phyloP scores from a whole-genome alignment of 257 asterid genomes.

The Solanum sitiens region DNA sequence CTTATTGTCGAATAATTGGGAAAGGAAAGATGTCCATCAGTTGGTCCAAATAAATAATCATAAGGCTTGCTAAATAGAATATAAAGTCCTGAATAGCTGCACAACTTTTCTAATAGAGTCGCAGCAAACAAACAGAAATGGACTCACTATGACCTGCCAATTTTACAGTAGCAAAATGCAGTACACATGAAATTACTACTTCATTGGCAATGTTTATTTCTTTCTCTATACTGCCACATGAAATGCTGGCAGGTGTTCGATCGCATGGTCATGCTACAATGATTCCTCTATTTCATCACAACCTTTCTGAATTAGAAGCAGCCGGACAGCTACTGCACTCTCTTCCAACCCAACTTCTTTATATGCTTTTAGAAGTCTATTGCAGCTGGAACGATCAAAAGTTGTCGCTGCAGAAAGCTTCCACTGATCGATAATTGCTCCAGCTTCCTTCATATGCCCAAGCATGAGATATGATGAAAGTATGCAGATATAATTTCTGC shows the following conservation, averaged over 20 bases:
- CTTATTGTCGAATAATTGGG: not conserved
- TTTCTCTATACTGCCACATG: not conserved
- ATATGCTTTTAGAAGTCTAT: conserved; percentile 36
- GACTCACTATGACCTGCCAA: not conserved
- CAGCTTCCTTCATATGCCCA: conserved; percentile 61
- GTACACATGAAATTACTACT: not conserved
- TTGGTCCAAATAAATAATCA: not conserved
- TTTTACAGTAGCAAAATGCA: not conserved
- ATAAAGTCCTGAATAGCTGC: not conserved
- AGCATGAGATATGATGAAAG: conserved; percentile 71
- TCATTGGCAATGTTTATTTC: not conserved
- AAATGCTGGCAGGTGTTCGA: not conserved
- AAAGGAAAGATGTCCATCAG: not conserved
- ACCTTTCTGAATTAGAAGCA: conserved; percentile 39
- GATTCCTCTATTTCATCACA: conserved; percentile 18
- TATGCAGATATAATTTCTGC: conserved; percentile 51
- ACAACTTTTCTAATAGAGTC: not conserved
- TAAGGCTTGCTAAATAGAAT: not conserved
- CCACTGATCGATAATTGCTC: conserved; percentile 73
- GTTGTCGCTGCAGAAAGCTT: conserved; percentile 54
- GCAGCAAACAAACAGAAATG: not conserved
- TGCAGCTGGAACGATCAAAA: conserved; percentile 43
- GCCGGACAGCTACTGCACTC: conserved; percentile 26
- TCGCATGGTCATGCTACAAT: not conserved
- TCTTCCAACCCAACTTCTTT: conserved; percentile 44